Evolutionary conservation across 805 yeast genomes (phyloP).

Genomic region (Yarrowia sp.): DNA sequence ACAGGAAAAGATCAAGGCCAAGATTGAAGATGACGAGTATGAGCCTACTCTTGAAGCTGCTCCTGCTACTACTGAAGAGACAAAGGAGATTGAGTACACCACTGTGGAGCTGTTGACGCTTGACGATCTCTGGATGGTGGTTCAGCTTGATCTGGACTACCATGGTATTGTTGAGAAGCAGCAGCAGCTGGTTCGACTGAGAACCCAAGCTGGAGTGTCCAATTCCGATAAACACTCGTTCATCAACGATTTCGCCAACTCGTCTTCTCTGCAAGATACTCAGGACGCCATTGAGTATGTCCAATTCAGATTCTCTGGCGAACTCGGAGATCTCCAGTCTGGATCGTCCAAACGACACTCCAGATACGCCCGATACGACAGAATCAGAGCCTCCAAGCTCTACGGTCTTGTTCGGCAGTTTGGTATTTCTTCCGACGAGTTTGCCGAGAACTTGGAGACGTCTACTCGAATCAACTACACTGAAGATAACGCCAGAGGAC

Average conservation of each 20-base stretch:
- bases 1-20: constrained; percentile 7
- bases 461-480: constrained; percentile 68
- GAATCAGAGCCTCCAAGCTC: constrained; percentile 59
- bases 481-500: constrained; percentile 61
- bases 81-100: constrained; percentile 42
- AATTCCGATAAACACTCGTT: constrained; percentile 50
- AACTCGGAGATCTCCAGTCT: constrained; percentile 47
- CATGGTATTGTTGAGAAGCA: constrained; percentile 66
- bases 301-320: constrained; percentile 65
- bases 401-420: constrained; percentile 64
- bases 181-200: constrained; percentile 42
- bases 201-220: constrained; percentile 26
- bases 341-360: constrained; percentile 40
- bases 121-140: constrained; percentile 90
- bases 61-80: not conserved
- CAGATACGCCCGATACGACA: constrained; percentile 42
- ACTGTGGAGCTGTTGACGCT: constrained; percentile 45
- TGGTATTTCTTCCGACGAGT: constrained; percentile 75
- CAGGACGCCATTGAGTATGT: constrained; percentile 87
- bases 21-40: constrained; percentile 26
- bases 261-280: constrained; percentile 68
- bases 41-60: not conserved
- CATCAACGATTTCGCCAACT: constrained; percentile 54
- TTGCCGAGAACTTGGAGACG: constrained; percentile 77
- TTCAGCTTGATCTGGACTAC: constrained; percentile 81